These are phyloP conservation scores for Fomitopsis pulvina DNA, from an alignment of 768 basidiomycete genomes.

Conservation along the genomic window DNA sequence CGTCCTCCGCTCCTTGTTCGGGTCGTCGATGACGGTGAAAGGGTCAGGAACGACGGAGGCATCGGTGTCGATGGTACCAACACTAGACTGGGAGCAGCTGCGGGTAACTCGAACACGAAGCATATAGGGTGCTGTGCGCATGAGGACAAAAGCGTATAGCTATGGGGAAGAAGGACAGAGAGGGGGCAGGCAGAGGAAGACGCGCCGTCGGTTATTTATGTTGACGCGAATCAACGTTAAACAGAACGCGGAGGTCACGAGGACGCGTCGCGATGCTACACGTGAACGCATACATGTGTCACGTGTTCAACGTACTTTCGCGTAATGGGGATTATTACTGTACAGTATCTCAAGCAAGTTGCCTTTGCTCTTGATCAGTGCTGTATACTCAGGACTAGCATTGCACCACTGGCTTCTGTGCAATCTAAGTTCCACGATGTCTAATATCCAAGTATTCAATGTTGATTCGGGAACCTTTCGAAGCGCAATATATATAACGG, in stretches of 20 bases:
- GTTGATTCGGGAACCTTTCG: too few species aligned
- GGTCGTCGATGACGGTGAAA: background rate
- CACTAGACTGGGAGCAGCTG: background rate
- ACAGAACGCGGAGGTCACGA: background rate
- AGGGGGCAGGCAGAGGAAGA: background rate
- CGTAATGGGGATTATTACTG: too few species aligned
- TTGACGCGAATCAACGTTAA: background rate
- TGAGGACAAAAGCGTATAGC: background rate
- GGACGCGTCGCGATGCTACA: background rate
- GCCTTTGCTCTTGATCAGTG: too few species aligned
- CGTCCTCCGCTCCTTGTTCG: conserved; percentile 33
- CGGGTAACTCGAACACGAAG: background rate
- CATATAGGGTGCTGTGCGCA: too few species aligned
- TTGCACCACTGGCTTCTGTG: too few species aligned
- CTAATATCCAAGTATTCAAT: too few species aligned
- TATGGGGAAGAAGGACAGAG: background rate
- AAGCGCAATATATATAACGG: too few species aligned
- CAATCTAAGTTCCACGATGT: too few species aligned
- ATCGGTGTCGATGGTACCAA: background rate
- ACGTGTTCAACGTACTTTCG: too few species aligned
- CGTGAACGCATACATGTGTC: too few species aligned
- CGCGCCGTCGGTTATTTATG: background rate
- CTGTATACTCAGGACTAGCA: too few species aligned
- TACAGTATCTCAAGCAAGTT: too few species aligned
- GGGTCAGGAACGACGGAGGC: background rate